phyloP scores from a whole-genome alignment of 257 asterid species.

The Solanum piurae region DNA sequence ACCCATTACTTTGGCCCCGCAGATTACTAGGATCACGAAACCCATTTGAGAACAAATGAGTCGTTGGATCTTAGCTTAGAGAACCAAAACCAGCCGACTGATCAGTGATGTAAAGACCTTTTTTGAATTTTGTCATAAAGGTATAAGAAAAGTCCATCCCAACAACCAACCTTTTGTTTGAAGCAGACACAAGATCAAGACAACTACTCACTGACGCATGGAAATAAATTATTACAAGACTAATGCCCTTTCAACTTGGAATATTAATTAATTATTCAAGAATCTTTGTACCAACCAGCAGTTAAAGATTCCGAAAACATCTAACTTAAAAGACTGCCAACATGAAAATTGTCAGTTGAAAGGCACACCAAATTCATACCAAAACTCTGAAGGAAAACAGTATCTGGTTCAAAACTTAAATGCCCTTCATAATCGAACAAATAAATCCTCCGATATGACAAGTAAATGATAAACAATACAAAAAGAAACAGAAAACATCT shows the following conservation, averaged over 20 bases:
- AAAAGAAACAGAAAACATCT: conserved; percentile 20
- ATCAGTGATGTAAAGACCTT: background rate
- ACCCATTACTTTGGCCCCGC: background rate
- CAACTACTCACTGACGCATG: background rate
- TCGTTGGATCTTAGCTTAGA: background rate
- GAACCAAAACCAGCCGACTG: background rate
- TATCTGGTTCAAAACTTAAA: background rate
- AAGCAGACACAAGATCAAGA: background rate
- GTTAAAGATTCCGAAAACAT: background rate
- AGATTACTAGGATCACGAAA: background rate
- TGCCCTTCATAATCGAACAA: background rate
- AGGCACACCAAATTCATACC: background rate
- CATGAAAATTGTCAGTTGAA: too few species aligned
- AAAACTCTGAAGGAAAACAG: background rate
- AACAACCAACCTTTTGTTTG: background rate
- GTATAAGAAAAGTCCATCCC: background rate
- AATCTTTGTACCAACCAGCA: background rate
- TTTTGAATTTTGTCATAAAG: background rate
- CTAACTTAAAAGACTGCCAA: background rate
- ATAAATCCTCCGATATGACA: conserved; percentile 2
- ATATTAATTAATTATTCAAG: background rate
- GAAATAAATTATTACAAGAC: background rate
- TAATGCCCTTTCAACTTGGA: background rate
- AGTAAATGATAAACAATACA: conserved; percentile 20
- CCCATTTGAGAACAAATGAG: background rate